These are phyloP conservation scores for Tolypocladium paradoxum DNA, from an alignment of 2,329 filamentous ascomycete species.

Conservation along the genomic window DNA sequence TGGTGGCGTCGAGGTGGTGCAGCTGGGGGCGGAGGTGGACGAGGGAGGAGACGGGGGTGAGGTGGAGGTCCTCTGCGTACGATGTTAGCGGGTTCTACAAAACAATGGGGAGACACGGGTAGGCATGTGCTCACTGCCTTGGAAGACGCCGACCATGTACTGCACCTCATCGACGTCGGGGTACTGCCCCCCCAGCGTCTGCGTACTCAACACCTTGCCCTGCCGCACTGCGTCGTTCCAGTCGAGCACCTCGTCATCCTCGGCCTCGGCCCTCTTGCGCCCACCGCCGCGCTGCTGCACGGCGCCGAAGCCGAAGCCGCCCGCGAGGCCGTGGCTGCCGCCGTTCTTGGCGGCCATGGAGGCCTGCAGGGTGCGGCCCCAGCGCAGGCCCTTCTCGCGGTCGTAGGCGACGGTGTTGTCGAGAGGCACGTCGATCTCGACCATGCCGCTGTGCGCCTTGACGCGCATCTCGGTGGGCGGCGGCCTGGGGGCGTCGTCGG, in stretches of 20 bases:
- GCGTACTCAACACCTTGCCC: slow-evolving; percentile 63
- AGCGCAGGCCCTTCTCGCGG: slow-evolving; percentile 67
- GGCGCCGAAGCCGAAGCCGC: slow-evolving; percentile 57
- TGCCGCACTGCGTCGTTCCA: slow-evolving; percentile 59
- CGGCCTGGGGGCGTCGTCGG: slow-evolving; percentile 35
- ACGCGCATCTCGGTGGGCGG: slow-evolving; percentile 65
- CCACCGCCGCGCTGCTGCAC: slow-evolving; percentile 26
- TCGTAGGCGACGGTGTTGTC: slow-evolving; percentile 68
- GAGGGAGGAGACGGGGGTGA: slow-evolving; percentile 72
- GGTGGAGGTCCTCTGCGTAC: slow-evolving; percentile 63
- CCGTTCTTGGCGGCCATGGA: slow-evolving; percentile 47
- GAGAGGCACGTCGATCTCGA: slow-evolving; percentile 87
- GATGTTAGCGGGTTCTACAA: background rate
- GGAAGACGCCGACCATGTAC: slow-evolving; percentile 91
- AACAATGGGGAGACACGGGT: slow-evolving; percentile 5
- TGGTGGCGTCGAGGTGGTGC: slow-evolving; percentile 79
- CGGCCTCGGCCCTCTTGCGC: slow-evolving; percentile 26
- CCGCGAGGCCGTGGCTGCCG: slow-evolving; percentile 59
- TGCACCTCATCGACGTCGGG: slow-evolving; percentile 58
- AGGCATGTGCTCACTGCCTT: slow-evolving; percentile 49
- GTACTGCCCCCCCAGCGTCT: slow-evolving; percentile 79
- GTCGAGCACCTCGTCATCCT: slow-evolving; percentile 37
- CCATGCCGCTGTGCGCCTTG: slow-evolving; percentile 70
- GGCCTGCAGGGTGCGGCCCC: slow-evolving; percentile 65
- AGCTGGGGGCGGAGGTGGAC: slow-evolving; percentile 87